A percentile compares a stretch with the other conserved stretches of the same genome.
phyloP scores from a whole-genome alignment of 345 rosid genomes.

The Brassica rapa region DNA sequence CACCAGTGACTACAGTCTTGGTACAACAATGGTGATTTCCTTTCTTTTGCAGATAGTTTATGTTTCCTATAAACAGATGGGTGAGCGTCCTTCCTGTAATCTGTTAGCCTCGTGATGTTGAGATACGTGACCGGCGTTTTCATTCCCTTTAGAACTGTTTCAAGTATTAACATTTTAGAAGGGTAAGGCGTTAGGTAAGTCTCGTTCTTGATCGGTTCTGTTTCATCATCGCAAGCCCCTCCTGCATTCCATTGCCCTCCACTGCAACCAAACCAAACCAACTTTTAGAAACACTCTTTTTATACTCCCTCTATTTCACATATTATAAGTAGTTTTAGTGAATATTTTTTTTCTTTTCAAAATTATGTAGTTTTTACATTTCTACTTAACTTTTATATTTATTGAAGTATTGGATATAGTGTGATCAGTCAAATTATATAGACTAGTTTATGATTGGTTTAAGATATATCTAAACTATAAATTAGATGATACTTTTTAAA shows the following conservation, averaged over 20 bases:
- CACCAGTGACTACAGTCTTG: slow-evolving; percentile 99
- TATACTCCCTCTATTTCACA: too few relatives aligned
- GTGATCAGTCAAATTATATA: too few relatives aligned
- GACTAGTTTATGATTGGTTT: too few relatives aligned
- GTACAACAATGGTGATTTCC: slow-evolving; percentile 53
- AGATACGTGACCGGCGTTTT: slow-evolving; percentile 76
- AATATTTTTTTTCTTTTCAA: too few relatives aligned
- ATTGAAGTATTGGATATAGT: too few relatives aligned
- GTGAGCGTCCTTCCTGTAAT: slow-evolving; percentile 91
- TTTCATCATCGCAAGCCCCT: slow-evolving; percentile 83
- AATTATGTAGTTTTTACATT: too few relatives aligned
- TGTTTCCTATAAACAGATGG: slow-evolving; percentile 84
- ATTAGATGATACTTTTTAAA: too few relatives aligned
- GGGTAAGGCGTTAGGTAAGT: slow-evolving; percentile 71
- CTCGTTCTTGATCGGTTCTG: slow-evolving; percentile 78
- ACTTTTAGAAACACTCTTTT: neutral
- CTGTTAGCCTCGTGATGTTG: slow-evolving; percentile 80
- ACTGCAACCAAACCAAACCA: slow-evolving; percentile 42
- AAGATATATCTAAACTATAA: too few relatives aligned
- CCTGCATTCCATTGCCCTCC: slow-evolving; percentile 99
- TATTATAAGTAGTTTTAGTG: too few relatives aligned
- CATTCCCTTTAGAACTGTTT: slow-evolving; percentile 73
- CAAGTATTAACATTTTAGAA: slow-evolving; percentile 76
- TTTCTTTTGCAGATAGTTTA: slow-evolving; percentile 48
- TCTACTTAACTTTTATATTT: too few relatives aligned